A percentile compares a stretch with the other conserved stretches of the same genome.
These are phyloP conservation scores for Chionographis japonica DNA, from an alignment of 106 monocot genomes.

Conservation along the genomic window DNA sequence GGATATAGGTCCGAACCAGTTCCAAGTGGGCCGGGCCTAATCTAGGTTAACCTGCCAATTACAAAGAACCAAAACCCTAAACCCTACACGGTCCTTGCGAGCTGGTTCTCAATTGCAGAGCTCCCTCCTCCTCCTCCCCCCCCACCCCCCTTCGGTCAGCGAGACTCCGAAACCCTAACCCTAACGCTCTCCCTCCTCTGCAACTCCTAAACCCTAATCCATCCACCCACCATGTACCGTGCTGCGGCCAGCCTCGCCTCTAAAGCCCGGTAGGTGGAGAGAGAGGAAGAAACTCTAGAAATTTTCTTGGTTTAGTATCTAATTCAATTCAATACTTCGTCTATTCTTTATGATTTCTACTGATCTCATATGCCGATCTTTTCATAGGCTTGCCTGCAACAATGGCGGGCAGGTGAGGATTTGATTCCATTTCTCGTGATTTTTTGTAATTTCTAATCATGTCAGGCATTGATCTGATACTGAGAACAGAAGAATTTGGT, in stretches of 20 bases:
- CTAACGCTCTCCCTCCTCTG: not conserved
- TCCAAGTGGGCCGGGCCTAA: no score
- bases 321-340: not conserved
- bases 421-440: not conserved
- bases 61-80: slow-evolving; percentile 4
- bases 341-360: slow-evolving; percentile 5
- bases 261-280: slow-evolving; percentile 21
- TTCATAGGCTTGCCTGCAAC: slow-evolving; percentile 22
- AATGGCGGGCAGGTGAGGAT: slow-evolving; percentile 25
- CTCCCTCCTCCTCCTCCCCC: not conserved
- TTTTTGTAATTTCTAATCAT: not conserved
- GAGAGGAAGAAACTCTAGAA: not conserved
- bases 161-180: not conserved
- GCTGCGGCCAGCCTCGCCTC: slow-evolving; percentile 22
- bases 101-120: not conserved
- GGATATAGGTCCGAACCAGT: no score
- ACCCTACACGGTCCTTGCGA: not conserved
- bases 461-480: no score
- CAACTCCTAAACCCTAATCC: not conserved
- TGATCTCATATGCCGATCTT: not conserved
- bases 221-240: slow-evolving; percentile 26
- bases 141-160: no score
- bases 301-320: not conserved
- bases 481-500: not conserved
- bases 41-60: no score